A percentile compares a stretch with the other conserved stretches of the same genome.
Conservation (phyloP, 1,284 basidiomycete genomes). For the Ustilago hordei region DNA sequence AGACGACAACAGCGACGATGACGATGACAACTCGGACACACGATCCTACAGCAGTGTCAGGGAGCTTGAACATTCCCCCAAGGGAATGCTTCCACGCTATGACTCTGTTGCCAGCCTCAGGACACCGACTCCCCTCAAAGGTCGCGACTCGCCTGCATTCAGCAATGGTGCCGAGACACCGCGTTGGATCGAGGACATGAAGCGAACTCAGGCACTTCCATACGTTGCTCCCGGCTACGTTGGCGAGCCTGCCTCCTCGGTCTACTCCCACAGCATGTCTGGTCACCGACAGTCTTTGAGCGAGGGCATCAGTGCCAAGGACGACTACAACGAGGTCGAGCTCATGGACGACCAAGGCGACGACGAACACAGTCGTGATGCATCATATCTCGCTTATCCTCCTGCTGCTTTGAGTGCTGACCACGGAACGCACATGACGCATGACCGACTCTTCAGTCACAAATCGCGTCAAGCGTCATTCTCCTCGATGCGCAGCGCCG, state of each 20-base stretch:
- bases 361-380: background rate
- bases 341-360: constrained; percentile 9
- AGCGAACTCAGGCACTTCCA: constrained; percentile 28
- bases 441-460: constrained; percentile 18
- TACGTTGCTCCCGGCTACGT: constrained; percentile 48
- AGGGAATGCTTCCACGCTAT: constrained; percentile 24
- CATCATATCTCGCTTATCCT: constrained; percentile 11
- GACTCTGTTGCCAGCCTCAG: constrained; percentile 25
- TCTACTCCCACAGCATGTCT: constrained; percentile 19
- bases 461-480: constrained; percentile 17
- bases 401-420: constrained; percentile 10
- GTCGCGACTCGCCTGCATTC: constrained; percentile 18
- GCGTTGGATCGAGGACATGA: constrained; percentile 49
- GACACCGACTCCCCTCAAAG: constrained; percentile 8
- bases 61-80: constrained; percentile 13
- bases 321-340: constrained; percentile 36
- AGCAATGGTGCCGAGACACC: constrained; percentile 40
- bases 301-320: constrained; percentile 12
- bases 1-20: constrained; percentile 22
- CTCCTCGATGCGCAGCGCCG: constrained; percentile 24
- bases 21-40: constrained; percentile 24
- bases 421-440: constrained; percentile 22
- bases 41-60: constrained; percentile 23
- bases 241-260: constrained; percentile 15
- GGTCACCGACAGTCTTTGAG: constrained; percentile 14